phyloP scores from a whole-genome alignment of 495 filamentous ascomycete species.

The Penicillium paradoxum region DNA sequence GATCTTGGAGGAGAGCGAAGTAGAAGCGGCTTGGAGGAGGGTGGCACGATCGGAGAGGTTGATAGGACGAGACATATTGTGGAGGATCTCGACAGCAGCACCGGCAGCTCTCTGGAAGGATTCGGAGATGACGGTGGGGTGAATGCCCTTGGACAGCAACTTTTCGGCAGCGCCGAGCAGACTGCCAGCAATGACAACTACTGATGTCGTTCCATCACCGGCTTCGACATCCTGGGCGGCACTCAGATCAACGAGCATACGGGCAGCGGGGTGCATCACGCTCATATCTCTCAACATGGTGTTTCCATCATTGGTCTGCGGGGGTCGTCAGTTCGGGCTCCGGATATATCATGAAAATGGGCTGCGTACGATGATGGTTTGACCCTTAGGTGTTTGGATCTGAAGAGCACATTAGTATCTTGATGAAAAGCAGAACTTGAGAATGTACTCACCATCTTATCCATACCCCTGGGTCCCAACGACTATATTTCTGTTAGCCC shows the following conservation, averaged over 20 bases:
- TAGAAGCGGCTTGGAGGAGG: conserved; percentile 93
- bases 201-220: conserved; percentile 96
- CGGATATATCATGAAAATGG: conserved; percentile 3
- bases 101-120: conserved; percentile 92
- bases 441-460: conserved; percentile 73
- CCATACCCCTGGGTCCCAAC: conserved; percentile 76
- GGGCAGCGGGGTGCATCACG: conserved; percentile 96
- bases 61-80: conserved; percentile 94
- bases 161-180: conserved; percentile 89
- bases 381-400: conserved; percentile 92
- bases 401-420: conserved; percentile 28
- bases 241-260: conserved; percentile 97
- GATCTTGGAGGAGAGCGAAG: conserved; percentile 97
- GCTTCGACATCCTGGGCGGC: conserved; percentile 98
- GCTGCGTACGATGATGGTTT: conserved; percentile 76
- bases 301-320: conserved; percentile 90
- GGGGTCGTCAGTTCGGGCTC: conserved; percentile 16
- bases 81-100: conserved; percentile 80
- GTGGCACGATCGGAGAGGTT: conserved; percentile 80
- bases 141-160: conserved; percentile 85
- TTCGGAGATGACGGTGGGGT: conserved; percentile 96
- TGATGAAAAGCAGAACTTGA: not conserved
- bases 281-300: conserved; percentile 98
- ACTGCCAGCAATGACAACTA: conserved; percentile 95
- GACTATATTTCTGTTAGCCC: conserved; percentile 51